Conservation (phyloP, 495 filamentous ascomycete genomes). For the Neurospora sp. region DNA sequence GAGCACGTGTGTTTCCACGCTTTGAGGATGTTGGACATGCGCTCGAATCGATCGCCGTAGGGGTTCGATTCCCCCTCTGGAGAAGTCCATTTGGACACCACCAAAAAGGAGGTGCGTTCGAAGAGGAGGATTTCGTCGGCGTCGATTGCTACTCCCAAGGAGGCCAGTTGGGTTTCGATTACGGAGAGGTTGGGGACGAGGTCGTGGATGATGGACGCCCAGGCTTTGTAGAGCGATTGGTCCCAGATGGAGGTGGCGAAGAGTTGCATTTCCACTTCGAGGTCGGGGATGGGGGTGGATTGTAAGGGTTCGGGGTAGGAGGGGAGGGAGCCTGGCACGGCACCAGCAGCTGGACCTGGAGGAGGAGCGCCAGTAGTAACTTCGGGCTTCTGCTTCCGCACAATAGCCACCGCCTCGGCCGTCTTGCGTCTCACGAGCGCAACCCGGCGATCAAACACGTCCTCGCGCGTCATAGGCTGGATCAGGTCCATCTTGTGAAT, state of each 20-base stretch:
- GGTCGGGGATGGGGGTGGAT: constrained; percentile 9
- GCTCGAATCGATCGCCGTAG: constrained; percentile 83
- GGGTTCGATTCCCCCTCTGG: constrained; percentile 68
- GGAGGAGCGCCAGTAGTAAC: neutral
- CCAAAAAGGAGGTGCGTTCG: constrained; percentile 90
- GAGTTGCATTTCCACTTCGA: constrained; percentile 56
- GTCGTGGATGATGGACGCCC: constrained; percentile 94
- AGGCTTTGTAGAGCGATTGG: constrained; percentile 94
- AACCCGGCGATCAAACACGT: constrained; percentile 71
- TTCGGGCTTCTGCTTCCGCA: constrained; percentile 22
- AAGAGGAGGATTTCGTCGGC: constrained; percentile 93
- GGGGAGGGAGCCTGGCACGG: constrained; percentile 8
- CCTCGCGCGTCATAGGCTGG: constrained; percentile 61
- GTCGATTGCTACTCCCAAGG: constrained; percentile 70
- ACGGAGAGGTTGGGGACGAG: constrained; percentile 86
- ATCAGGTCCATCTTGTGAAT: constrained; percentile 99
- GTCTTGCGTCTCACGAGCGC: constrained; percentile 62
- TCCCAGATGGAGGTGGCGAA: constrained; percentile 98
- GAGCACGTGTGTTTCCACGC: constrained; percentile 75
- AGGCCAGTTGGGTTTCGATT: constrained; percentile 73
- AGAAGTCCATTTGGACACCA: constrained; percentile 76
- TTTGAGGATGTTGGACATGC: constrained; percentile 92
- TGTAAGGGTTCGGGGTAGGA: neutral
- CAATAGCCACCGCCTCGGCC: constrained; percentile 49
- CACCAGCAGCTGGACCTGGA: neutral